A percentile compares a stretch with the other conserved stretches of the same genome.
phyloP scores from a whole-genome alignment of 2,329 filamentous ascomycete species.

The Colletotrichum theobromicola region DNA sequence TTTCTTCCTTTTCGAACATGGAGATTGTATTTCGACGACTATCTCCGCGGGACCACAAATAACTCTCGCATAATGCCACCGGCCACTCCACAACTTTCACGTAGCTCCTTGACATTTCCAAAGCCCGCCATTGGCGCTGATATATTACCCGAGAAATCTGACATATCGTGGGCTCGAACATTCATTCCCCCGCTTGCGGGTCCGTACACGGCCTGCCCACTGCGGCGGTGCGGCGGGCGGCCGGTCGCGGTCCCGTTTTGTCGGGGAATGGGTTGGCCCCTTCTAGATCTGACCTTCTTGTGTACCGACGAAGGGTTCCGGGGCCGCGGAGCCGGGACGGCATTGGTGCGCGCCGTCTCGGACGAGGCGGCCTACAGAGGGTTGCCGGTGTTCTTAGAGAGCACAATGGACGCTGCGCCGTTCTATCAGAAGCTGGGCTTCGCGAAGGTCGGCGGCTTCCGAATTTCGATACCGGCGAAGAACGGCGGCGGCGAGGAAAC shows the following conservation, averaged over 20 bases:
- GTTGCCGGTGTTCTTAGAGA: constrained; percentile 42
- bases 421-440: constrained; percentile 46
- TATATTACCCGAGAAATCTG: neutral
- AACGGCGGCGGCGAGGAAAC: constrained; percentile 15
- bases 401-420: constrained; percentile 39
- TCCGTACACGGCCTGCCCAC: neutral
- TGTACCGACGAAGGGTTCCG: constrained; percentile 40
- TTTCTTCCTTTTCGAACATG: neutral
- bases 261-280: neutral
- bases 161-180: neutral
- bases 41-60: neutral
- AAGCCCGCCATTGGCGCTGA: neutral
- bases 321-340: constrained; percentile 39
- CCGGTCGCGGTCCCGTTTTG: neutral
- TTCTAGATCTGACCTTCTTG: constrained; percentile 41
- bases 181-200: neutral
- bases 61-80: neutral
- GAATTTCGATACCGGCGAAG: constrained; percentile 37
- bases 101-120: neutral
- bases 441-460: constrained; percentile 31
- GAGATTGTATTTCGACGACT: neutral
- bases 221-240: neutral
- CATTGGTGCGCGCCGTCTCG: constrained; percentile 37
- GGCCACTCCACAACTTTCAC: neutral
- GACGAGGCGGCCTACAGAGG: constrained; percentile 34